Base-by-base conservation (phyloP, 305 asterid genomes). In the Ruellia speciosa region DNA sequence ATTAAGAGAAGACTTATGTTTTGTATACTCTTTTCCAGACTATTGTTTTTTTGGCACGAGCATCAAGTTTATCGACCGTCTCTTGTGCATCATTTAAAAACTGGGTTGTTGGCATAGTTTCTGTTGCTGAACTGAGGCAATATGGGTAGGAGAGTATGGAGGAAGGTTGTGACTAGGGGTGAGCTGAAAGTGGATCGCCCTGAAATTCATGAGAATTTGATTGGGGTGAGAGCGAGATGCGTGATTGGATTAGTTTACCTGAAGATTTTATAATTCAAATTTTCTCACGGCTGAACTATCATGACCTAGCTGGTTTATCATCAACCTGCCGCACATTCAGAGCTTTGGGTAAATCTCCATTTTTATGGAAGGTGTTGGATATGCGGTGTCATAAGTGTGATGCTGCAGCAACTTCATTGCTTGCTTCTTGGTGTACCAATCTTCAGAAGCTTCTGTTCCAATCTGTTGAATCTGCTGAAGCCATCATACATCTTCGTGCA, bases 251-350 rank as follows among this genome's bases (percentile, higher is more conserved):
- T 71, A 80, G 62, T 67, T 73, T 88, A 66, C 92, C 95, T 5
- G 87, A 81, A 72, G 95, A 88, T 60, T 81, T 87, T 13, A 84
- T 79, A 49, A 71, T 86, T 52, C 88, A 86, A 73, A 76, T 88
- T 18, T 86, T 86, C 67, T 74, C 94, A 3, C 68, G 75, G 64
- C 76, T 88, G 72, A 86, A 80, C 68, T 71, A 86, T 68, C 88
- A 95, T 40, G 97, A 90, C 65, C 79, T 94, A 19, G 97, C 95
- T 14, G 87, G 94, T 71, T 68, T 90, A 69, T 80, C 96, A 9
- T 85, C 95, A 8, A 85, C 95, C 49, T 90, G 96, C 72, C 78
- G 76, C 63, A 60, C 86, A 53, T 90, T 95, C 95, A 63, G 85
- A 71, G 58, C 51, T 46, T 76, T 90, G n/a, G 87, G 96, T 28